Evolutionary conservation across 2,329 filamentous ascomycete genomes (phyloP).

Genomic region (Cryoendolithus antarcticus): DNA sequence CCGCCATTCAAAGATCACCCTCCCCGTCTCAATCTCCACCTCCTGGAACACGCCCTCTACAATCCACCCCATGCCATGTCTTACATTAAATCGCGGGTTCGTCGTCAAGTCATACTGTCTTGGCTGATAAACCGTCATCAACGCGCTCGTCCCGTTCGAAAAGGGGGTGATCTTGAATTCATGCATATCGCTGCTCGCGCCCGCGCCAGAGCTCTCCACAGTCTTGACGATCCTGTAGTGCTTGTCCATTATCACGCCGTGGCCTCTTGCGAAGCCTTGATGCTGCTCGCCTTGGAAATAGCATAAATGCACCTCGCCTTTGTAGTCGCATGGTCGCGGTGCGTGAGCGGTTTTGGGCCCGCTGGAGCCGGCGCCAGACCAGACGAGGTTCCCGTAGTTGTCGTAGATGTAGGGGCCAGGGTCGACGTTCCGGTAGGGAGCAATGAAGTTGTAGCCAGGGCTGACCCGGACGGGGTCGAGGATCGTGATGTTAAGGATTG

Average conservation of each 20-base stretch:
- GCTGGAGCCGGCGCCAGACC: conserved; percentile 36
- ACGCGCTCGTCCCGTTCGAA: conserved; percentile 27
- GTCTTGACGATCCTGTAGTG: conserved; percentile 38
- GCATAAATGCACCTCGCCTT: conserved; percentile 37
- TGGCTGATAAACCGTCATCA: conserved; percentile 28
- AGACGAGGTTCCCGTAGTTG: conserved; percentile 38
- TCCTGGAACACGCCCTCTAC: conserved; percentile 43
- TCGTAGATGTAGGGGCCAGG: conserved; percentile 41
- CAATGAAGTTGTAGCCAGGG: conserved; percentile 40
- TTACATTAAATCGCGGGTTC: conserved; percentile 23
- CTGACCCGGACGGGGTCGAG: conserved; percentile 24
- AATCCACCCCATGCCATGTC: conserved; percentile 37
- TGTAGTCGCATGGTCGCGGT: conserved; percentile 37
- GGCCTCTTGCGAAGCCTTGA: conserved; percentile 39
- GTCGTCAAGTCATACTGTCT: conserved; percentile 34
- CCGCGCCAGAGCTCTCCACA: conserved; percentile 27
- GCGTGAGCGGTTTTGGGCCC: conserved; percentile 39
- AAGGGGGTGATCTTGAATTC: conserved; percentile 37
- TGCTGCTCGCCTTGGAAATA: conserved; percentile 41
- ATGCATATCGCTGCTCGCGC: conserved; percentile 40
- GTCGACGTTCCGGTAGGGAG: conserved; percentile 37
- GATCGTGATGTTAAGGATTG: conserved; percentile 22
- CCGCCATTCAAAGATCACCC: conserved; percentile 47
- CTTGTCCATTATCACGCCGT: conserved; percentile 40
- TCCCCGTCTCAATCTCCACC: conserved; percentile 42